These are phyloP conservation scores for Fusarium stilboides DNA, from an alignment of 2,329 filamentous ascomycete genomes.

Conservation along the genomic window DNA sequence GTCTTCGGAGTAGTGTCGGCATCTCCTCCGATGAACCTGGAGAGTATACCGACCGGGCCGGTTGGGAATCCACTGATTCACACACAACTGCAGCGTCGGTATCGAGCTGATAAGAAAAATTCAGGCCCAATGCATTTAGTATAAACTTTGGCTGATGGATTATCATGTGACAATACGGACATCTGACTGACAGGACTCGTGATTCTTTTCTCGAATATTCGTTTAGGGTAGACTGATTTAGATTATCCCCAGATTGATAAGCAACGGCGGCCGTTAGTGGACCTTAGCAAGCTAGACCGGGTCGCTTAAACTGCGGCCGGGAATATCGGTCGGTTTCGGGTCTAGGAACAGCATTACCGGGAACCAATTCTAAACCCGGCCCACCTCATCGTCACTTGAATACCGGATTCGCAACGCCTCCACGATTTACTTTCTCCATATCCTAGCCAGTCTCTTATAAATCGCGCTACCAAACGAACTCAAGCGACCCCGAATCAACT, in stretches of 20 bases:
- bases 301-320: slow-evolving; percentile 45
- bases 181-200: slow-evolving; percentile 3
- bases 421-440: slow-evolving; percentile 31
- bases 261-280: slow-evolving; percentile 32
- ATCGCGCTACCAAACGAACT: slow-evolving; percentile 25
- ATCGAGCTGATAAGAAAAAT: background rate
- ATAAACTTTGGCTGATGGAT: background rate
- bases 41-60: background rate
- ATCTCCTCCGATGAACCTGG: background rate
- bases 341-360: slow-evolving; percentile 36
- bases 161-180: slow-evolving; percentile 7
- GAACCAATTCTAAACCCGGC: slow-evolving; percentile 49
- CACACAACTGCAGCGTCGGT: no score
- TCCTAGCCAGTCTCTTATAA: slow-evolving; percentile 9
- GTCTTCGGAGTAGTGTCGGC: slow-evolving; percentile 12
- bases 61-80: background rate
- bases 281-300: slow-evolving; percentile 21
- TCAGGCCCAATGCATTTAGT: no score
- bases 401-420: slow-evolving; percentile 46
- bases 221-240: slow-evolving; percentile 37
- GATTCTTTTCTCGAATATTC: slow-evolving; percentile 7
- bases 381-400: slow-evolving; percentile 48
- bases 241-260: slow-evolving; percentile 28
- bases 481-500: slow-evolving; percentile 1
- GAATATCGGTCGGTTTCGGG: slow-evolving; percentile 43